Evolutionary conservation across 2,329 filamentous ascomycete species (phyloP), one percentile per base, ranked within the genome.

Genomic region (Zarea fungicola): DNA sequence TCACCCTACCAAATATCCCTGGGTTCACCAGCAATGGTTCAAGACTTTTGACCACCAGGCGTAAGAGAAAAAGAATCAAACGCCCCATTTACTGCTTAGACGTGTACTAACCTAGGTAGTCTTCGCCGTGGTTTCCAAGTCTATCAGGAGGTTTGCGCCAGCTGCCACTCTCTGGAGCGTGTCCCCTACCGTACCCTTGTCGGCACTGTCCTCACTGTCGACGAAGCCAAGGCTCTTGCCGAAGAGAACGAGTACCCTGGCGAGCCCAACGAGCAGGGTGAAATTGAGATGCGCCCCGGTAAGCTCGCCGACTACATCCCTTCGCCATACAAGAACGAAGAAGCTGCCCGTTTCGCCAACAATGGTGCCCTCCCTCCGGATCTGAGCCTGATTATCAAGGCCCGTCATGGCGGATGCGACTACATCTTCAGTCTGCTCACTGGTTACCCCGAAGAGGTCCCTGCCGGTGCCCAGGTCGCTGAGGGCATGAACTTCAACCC

Each of bases 81-180:
- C 21, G 43, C 28, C 16, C 25, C 41, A 34, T 44, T 14, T 9
- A 16, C n/a, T 22, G 42, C 22, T 29, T n/a, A 21, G 36, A 50
- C 51, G 25, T 48, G 23, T 16, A 19, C 35, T 42, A 11, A n/a
- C 6, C 6, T 14, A 14, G 22, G 41, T 59, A 96, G 91, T 63
- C 90, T 99, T 59, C 93, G 93, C 71, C 91, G 93, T 77, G 93
- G 93, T 74, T 99, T 97, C 84, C 91, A 96, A 76, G 93, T 99
- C 67, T 99, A 99, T 81, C 89, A 86, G 61, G 93, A 99, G 76
- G 93, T 99, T 65, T 99, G 93, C 81, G 84, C 91, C 54, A 89
- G 89, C 62, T 99, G 93, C 83, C 93, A 99, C 80, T 99, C 93
- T 55, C 85, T 99, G 56, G 85, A 78, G 72, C 89, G 93, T 77